phyloP scores from a whole-genome alignment of 768 basidiomycete genomes.

The Nevesoporus exiguus region DNA sequence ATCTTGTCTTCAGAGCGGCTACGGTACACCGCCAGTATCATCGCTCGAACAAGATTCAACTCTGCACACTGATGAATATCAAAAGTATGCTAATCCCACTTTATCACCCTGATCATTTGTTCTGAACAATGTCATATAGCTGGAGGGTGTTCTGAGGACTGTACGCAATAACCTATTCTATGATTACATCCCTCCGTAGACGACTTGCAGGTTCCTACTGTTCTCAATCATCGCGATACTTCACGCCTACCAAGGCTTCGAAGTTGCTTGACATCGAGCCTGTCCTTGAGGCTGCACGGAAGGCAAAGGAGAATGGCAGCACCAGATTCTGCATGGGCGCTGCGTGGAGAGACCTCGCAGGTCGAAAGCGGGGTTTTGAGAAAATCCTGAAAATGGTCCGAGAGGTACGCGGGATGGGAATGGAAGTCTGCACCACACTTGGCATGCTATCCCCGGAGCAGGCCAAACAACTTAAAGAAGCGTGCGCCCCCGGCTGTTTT shows the following conservation, averaged over 20 bases:
- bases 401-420: conserved; percentile 89
- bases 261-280: conserved; percentile 86
- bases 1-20: conserved; percentile 85
- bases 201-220: conserved; percentile 80
- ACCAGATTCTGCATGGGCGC: conserved; percentile 99
- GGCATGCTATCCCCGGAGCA: conserved; percentile 97
- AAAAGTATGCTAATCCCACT: conserved; percentile 64
- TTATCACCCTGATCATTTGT: conserved; percentile 19
- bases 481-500: conserved; percentile 48
- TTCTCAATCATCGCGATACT: conserved; percentile 93
- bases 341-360: conserved; percentile 93
- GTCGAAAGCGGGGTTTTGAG: conserved; percentile 91
- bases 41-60: conserved; percentile 86
- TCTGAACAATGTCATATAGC: conserved; percentile 43
- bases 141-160: conserved; percentile 95
- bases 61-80: conserved; percentile 98
- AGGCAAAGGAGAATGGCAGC: conserved; percentile 94
- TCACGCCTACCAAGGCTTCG: conserved; percentile 85
- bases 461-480: conserved; percentile 87
- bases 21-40: conserved; percentile 82
- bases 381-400: conserved; percentile 90
- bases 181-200: neutral
- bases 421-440: conserved; percentile 99
- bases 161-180: conserved; percentile 43
- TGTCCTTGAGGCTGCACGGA: conserved; percentile 87